Base-by-base conservation (phyloP, 1,139 yeast species). In the Yamadazyma songkhlaensis region DNA sequence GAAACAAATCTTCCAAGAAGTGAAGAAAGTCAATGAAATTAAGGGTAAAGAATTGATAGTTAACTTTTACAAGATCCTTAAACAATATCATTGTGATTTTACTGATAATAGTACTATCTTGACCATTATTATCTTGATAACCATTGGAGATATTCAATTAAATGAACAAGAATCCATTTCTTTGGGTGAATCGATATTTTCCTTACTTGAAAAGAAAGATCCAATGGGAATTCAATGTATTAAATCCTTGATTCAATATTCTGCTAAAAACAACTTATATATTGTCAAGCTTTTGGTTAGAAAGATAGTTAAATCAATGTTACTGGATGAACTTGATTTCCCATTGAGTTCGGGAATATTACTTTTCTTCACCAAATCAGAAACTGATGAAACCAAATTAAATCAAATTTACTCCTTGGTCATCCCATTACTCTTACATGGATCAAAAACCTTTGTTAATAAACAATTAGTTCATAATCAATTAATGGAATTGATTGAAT, bases 81-180 rank as follows among this genome's bases (percentile, higher is more conserved):
- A 30, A 15, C 24, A 15, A 9, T 28, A 24, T 13, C 52, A 53
- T 31, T 56, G 42, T 49, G 62, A 55, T 38, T 51, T 59, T 51
- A 50, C 44, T 36, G 47, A 46, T 9, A 70, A 66, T 40, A 74
- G 74, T 46, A 64, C 79, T 4, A 59, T 82, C 5, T 59, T 84
- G 25, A 77, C 87, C 0, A 57, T 73, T n/a, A 72, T 81, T 52
- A 74, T 86, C 2, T 62, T 85, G 12, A 56, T 81, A 11, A 79
- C 87, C 6, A 65, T 77, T 4, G 76, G 84, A 6, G 64, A 67
- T 12, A 60, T 72, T 2, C 48, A 57, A 2, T 54, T 82, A 29
- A 49, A 53, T 17, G 59, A 65, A 1, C 62, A 64, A 4, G 69
- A 68, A n/a, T 56, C 66, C 0, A 39, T 41, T 3, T 40, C 40